Base-by-base conservation (phyloP, 2,329 filamentous ascomycete genomes). In the Epichloe gansuensis region DNA sequence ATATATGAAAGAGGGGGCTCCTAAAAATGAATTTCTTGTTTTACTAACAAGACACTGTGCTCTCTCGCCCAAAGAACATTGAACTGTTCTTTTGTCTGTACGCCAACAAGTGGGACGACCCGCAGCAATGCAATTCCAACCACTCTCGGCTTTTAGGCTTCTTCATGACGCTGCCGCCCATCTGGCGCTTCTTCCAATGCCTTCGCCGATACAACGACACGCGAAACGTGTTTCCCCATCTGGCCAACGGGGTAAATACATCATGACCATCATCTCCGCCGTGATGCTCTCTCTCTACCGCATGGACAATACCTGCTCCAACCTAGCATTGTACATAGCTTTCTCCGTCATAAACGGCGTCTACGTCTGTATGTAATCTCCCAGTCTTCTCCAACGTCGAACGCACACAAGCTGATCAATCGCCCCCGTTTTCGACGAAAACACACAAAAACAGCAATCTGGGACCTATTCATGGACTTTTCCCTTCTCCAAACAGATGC, bases 401-500 rank as follows among this genome's bases (percentile, higher is more conserved):
- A 25, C 9, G 13, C 15, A 39, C 12, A 3, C 35, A 31, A 4
- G 15, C 34, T 37, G 28, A 46, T 31, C 9, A 23, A 43, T 13
- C 17, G 8, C 15, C 41, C 11, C 37, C 12, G 13, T 4, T 35
- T 7, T 35, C 15, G 6, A 6, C 15, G 5, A n/a, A 13, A 5
- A 8, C 3, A 25, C 0, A 8, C 2, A 21, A 21, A 4, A 41
- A 23, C 52, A 83, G 81, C 84, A 9, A 78, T 95, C 43, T 98
- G 93, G 93, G 93, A 98, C 65, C 72, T 98, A 2, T 82, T 89
- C 58, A 96, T 97, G 87, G 93, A 98, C 67, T 97, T 93, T 77
- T 93, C 86, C 54, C 75, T 96, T n/a, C 77, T 91, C 3, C 90
- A 96, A 60, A 77, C 85, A 0, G 81, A 84, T 52, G 80, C 87